Base-by-base conservation (phyloP, 768 basidiomycete species). In the Agrocybe chaxingu region DNA sequence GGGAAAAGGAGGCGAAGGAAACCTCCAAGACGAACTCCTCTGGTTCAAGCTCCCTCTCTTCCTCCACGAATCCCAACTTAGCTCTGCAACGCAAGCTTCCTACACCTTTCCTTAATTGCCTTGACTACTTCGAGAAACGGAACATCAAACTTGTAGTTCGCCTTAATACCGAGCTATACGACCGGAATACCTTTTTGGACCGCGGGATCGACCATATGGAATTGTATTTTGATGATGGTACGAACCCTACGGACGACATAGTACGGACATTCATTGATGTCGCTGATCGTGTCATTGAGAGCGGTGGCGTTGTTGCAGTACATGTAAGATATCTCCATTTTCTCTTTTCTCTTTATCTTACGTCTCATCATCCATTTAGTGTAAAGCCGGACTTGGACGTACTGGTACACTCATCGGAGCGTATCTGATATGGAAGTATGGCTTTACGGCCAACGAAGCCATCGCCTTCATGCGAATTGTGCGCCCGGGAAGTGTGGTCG, bases 381-480 rank as follows among this genome's bases (percentile, higher is more conserved):
- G 93, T 66, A 96, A 96, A 76, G 97, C 97, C 43, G 97, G 97
- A 37, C 78, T 99, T 8, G 97, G 97, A 18, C 79, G 97, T 48
- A 98, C 97, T 5, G 97, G 97, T 3, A 96, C 94, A 3, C 76
- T 99, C 52, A 96, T 99, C 54, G 97, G 97, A 33, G 97, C 96
- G 7, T 98, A 98, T 75, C 79, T 99, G 48, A 91, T 97, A 54
- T 99, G 97, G 90, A 98, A 98, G 69, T 96, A 98, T 61, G 92
- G 91, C 16, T 99, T 99, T 66, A 92, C 94, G 12, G 96, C 96
- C 1, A 81, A 85, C 45, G 92, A 98, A 70, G 97, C 89, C 4
- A 98, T 98, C 50, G 97, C 89, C 0, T 98, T 95, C 69, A 98
- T 98, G 97, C 87, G 97, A 13, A 92, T 99, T 58, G 85, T 97